Conservation (phyloP, 2,329 filamentous ascomycete species). For the Coniochaeta hoffmannii region DNA sequence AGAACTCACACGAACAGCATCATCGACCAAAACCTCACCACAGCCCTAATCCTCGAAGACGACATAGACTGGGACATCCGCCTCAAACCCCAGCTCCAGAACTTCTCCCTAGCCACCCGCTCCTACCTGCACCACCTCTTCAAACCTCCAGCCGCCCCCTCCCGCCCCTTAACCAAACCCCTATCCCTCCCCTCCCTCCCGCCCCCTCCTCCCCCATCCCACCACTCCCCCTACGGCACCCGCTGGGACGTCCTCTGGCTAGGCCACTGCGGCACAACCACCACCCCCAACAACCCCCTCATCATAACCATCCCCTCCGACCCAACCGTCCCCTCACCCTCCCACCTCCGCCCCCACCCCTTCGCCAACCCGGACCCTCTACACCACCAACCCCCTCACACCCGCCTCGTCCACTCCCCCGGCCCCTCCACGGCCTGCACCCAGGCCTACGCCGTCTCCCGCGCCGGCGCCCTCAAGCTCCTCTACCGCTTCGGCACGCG, state of each 20-base stretch:
- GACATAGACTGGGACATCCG: slow-evolving; percentile 51
- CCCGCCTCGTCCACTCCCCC: slow-evolving; percentile 33
- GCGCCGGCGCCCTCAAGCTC: slow-evolving; percentile 32
- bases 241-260: slow-evolving; percentile 48
- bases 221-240: slow-evolving; percentile 30
- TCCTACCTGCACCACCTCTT: slow-evolving; percentile 20
- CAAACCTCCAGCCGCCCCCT: no score
- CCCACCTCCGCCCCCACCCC: slow-evolving; percentile 27
- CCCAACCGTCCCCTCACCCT: slow-evolving; percentile 24
- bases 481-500: slow-evolving; percentile 35
- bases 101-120: slow-evolving; percentile 28
- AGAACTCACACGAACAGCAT: slow-evolving; percentile 20
- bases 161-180: neutral
- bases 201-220: slow-evolving; percentile 9
- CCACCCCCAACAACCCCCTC: slow-evolving; percentile 14
- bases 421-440: slow-evolving; percentile 29
- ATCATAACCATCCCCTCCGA: slow-evolving; percentile 19
- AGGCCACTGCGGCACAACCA: slow-evolving; percentile 36
- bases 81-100: slow-evolving; percentile 37
- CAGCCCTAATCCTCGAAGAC: slow-evolving; percentile 47
- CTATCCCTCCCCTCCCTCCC: neutral
- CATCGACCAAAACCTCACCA: slow-evolving; percentile 34
- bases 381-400: slow-evolving; percentile 29
- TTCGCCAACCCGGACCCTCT: slow-evolving; percentile 23
- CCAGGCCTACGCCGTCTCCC: slow-evolving; percentile 34